A percentile compares a stretch with the other conserved stretches of the same genome.
Evolutionary conservation across 371 early-diverging fungal species (phyloP).

Genomic region (Rhizopus microsporus): DNA sequence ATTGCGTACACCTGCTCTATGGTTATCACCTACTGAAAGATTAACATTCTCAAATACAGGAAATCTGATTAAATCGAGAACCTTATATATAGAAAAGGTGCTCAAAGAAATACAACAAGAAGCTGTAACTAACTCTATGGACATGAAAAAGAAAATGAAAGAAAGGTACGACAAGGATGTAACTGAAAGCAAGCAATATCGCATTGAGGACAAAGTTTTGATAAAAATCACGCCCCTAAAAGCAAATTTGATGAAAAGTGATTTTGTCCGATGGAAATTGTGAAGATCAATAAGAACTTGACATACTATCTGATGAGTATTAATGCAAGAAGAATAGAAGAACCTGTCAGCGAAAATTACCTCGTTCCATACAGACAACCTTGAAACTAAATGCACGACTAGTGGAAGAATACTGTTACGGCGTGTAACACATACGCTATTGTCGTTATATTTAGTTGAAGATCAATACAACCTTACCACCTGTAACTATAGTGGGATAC

Average conservation of each 20-base stretch:
- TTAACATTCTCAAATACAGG: no score
- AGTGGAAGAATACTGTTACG: no score
- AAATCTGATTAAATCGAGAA: no score
- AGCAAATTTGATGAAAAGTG: slow-evolving; percentile 20
- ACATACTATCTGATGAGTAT: slow-evolving; percentile 11
- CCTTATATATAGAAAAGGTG: slow-evolving; percentile 14
- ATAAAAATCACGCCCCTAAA: slow-evolving; percentile 7
- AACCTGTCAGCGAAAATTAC: slow-evolving; percentile 11
- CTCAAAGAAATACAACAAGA: slow-evolving; percentile 1
- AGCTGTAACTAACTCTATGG: no score
- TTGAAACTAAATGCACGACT: no score
- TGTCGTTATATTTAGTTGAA: no score
- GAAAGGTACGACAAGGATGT: not conserved
- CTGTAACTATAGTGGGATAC: no score
- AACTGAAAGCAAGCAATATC: no score
- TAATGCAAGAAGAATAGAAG: not conserved
- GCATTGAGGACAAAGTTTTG: slow-evolving; percentile 6
- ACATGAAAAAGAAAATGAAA: not conserved
- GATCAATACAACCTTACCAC: no score
- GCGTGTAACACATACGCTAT: no score
- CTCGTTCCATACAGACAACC: slow-evolving; percentile 8
- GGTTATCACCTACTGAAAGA: slow-evolving; percentile 18
- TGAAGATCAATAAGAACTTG: not conserved
- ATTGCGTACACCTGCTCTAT: slow-evolving; percentile 15
- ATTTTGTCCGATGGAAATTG: slow-evolving; percentile 23